These are phyloP conservation scores for Candida sakaeoensis DNA, from an alignment of 805 yeast species.

Conservation along the genomic window DNA sequence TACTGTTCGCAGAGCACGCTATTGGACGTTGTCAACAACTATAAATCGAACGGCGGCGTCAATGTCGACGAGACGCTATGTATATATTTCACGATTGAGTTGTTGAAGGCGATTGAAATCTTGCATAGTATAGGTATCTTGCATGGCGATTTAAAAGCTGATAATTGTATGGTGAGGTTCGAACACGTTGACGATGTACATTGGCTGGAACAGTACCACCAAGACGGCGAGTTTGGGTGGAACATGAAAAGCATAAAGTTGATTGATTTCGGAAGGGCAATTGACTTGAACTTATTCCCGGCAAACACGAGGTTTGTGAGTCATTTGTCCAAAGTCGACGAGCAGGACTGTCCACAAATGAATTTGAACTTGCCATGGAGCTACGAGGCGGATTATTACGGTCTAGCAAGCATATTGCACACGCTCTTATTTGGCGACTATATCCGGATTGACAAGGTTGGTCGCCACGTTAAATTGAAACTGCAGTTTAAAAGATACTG, in stretches of 20 bases:
- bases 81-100: conserved; percentile 60
- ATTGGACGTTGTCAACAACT: conserved; percentile 59
- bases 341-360: conserved; percentile 74
- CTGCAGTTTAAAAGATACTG: conserved; percentile 65
- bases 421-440: conserved; percentile 67
- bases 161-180: conserved; percentile 75
- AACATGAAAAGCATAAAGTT: conserved; percentile 50
- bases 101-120: conserved; percentile 53
- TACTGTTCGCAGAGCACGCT: conserved; percentile 70
- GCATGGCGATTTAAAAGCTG: conserved; percentile 86
- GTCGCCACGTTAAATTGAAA: conserved; percentile 31
- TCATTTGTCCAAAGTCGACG: conserved; percentile 52
- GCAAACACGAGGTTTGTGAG: conserved; percentile 49
- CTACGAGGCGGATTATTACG: conserved; percentile 79
- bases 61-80: conserved; percentile 58
- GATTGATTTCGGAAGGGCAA: conserved; percentile 80
- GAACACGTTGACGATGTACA: conserved; percentile 16
- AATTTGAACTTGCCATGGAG: conserved; percentile 60
- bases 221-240: conserved; percentile 46
- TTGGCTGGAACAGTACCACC: conserved; percentile 21
- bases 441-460: conserved; percentile 40
- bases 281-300: conserved; percentile 61
- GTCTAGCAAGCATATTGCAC: conserved; percentile 73
- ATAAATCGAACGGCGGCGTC: conserved; percentile 19
- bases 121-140: conserved; percentile 66